Evolutionary conservation across 805 yeast genomes (phyloP), one percentile per base, ranked within the genome.

Genomic region (Wickerhamomyces hampshirensis): DNA sequence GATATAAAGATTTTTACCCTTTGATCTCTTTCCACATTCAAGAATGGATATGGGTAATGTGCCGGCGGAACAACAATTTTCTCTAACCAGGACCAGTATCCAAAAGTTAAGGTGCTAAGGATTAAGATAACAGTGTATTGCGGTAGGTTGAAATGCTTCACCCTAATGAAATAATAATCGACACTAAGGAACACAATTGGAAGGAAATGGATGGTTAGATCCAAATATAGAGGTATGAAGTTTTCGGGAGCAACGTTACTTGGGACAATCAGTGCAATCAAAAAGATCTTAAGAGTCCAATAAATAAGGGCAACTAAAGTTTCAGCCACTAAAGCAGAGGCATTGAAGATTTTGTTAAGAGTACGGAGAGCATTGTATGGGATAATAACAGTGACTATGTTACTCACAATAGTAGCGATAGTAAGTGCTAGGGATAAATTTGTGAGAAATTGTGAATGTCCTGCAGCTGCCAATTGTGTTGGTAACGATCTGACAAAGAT

Each of bases 401-500:
- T 68, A 28, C 12, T 50, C 30, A 39, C 65, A 68, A 41, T 70
- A 68, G 30, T 38, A 4, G 68, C 38, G 8, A 75, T 45, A 3
- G 84, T 69, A 13, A 70, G 50, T 2, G 59, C 50, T 23, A 80
- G 65, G 7, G 82, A 71, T n/a, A 81, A 49, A 51, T 80, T 82
- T 4, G 93, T 84, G 34, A 83, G 63, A 53, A 84, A 84, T 51
- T 84, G 91, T 59, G 69, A 71, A 39, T 75, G 83, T 2, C 91
- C 91, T 1, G 79, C 91, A 16, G 60, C 56, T 2, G 51, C 62
- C 18, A 82, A 56, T 26, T 58, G 62, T 1, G 58, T 62, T 1
- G 88, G 87, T 18, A 83, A 58, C 11, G 51, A 37, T 15, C 44
- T 35, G 8, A n/a, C 12, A 1, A 35, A 2, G 10, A 43, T 13